Percentiles rank a stretch among this genome's conserved stretches.
Evolutionary conservation across 805 yeast species (phyloP).

Genomic region (Candida lessepsii): DNA sequence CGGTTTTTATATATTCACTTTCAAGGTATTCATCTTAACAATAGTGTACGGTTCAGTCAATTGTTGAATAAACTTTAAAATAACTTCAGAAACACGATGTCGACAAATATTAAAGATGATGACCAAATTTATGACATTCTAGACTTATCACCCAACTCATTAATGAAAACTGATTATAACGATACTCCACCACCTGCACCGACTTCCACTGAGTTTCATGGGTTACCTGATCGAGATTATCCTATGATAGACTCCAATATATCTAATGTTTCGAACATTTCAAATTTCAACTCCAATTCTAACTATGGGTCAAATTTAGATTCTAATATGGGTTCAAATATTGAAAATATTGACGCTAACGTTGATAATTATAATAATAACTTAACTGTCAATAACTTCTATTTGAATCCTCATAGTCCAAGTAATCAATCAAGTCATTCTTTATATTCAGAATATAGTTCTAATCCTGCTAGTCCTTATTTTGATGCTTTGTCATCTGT

Average conservation of each 20-base stretch:
- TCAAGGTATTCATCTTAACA: background rate
- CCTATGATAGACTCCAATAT: slow-evolving; percentile 2
- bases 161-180: slow-evolving; percentile 6
- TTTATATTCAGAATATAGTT: slow-evolving; percentile 35
- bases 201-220: slow-evolving; percentile 17
- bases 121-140: slow-evolving; percentile 25
- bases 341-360: background rate
- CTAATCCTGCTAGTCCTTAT: slow-evolving; percentile 38
- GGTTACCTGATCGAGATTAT: slow-evolving; percentile 11
- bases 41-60: too few relatives aligned
- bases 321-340: background rate
- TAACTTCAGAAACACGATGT: background rate
- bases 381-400: slow-evolving; percentile 5
- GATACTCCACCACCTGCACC: slow-evolving; percentile 17
- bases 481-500: slow-evolving; percentile 31
- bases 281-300: slow-evolving; percentile 3
- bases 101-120: slow-evolving; percentile 18
- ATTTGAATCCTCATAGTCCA: slow-evolving; percentile 15
- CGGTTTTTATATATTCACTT: background rate
- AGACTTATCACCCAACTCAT: slow-evolving; percentile 26
- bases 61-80: too few relatives aligned
- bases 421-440: slow-evolving; percentile 20
- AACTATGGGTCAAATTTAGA: slow-evolving; percentile 1
- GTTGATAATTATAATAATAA: background rate
- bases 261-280: slow-evolving; percentile 2